Percentiles rank a stretch among this genome's conserved stretches.
Conservation (phyloP, 2,329 filamentous ascomycete genomes). For the Onygena corvina region DNA sequence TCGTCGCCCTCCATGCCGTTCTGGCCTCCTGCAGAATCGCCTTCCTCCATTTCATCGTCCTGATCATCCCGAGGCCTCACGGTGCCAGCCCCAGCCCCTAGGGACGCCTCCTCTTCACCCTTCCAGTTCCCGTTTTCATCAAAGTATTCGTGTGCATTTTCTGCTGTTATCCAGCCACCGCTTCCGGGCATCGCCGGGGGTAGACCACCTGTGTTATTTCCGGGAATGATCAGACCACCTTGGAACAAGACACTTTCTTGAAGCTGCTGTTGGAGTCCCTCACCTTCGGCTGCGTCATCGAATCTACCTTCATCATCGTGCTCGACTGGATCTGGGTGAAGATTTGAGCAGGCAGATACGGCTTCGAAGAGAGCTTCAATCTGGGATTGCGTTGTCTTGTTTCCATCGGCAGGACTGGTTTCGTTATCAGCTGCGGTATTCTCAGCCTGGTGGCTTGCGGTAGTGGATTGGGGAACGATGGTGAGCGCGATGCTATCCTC, state of each 20-base stretch:
- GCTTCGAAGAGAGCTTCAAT: slow-evolving; percentile 34
- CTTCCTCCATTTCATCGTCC: slow-evolving; percentile 28
- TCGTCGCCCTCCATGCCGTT: slow-evolving; percentile 28
- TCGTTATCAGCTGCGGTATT: slow-evolving; percentile 15
- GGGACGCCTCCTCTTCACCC: slow-evolving; percentile 44
- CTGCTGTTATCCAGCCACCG: slow-evolving; percentile 59
- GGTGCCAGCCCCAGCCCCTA: slow-evolving; percentile 32
- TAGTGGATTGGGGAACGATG: slow-evolving; percentile 27
- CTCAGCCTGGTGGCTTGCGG: slow-evolving; percentile 12
- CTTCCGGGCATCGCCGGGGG: slow-evolving; percentile 39
- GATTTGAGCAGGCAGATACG: slow-evolving; percentile 38
- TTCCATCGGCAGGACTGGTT: slow-evolving; percentile 18
- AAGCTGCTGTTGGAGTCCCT: slow-evolving; percentile 18
- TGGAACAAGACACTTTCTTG: slow-evolving; percentile 23
- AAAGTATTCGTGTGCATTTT: slow-evolving; percentile 77
- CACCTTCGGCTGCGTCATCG: slow-evolving; percentile 24
- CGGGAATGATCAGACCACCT: slow-evolving; percentile 28
- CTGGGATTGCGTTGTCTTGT: slow-evolving; percentile 27
- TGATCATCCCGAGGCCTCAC: slow-evolving; percentile 29
- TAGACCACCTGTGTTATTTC: slow-evolving; percentile 27
- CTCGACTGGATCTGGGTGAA: slow-evolving; percentile 36
- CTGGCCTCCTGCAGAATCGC: slow-evolving; percentile 21
- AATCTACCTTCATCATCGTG: slow-evolving; percentile 19
- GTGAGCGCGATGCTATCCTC: slow-evolving; percentile 35
- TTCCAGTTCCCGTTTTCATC: slow-evolving; percentile 72